phyloP scores from a whole-genome alignment of 2,329 filamentous ascomycete genomes.

The Colletotrichum sp. region DNA sequence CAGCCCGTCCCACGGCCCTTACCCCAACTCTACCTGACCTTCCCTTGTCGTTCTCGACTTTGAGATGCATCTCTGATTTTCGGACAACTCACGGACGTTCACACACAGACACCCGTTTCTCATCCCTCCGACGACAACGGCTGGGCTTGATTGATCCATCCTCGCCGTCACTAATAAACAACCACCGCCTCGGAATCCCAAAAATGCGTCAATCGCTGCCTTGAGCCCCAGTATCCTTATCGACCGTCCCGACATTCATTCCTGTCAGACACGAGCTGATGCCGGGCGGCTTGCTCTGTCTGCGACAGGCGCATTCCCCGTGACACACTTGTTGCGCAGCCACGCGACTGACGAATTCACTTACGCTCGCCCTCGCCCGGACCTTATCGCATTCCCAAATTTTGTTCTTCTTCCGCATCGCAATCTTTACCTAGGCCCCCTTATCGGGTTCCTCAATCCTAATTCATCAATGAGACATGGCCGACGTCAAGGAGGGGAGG shows the following conservation, averaged over 20 bases:
- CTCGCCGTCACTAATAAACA: neutral
- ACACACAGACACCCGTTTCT: slow-evolving; percentile 11
- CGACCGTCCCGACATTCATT: neutral
- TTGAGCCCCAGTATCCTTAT: neutral
- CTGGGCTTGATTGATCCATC: neutral
- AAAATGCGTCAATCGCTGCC: neutral
- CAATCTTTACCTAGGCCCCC: neutral
- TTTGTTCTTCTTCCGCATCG: neutral
- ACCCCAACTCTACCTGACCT: neutral
- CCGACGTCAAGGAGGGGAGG: slow-evolving; percentile 30
- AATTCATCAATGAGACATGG: slow-evolving; percentile 28
- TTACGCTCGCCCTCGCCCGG: neutral
- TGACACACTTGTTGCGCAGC: slow-evolving; percentile 19
- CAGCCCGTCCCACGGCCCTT: neutral
- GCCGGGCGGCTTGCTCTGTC: slow-evolving; percentile 3
- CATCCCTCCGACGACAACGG: neutral
- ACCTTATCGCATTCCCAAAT: neutral
- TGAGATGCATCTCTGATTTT: slow-evolving; percentile 15
- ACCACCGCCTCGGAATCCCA: neutral
- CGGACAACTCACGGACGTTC: slow-evolving; percentile 17
- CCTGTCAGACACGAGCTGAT: neutral
- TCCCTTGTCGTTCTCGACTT: neutral
- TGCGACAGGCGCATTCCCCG: slow-evolving; percentile 23
- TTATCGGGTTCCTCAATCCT: neutral
- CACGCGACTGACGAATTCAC: slow-evolving; percentile 21